These are phyloP conservation scores for Sphagnum magellanicum DNA, from an alignment of 228 moss, liverwort and hornwort species.

Conservation along the genomic window DNA sequence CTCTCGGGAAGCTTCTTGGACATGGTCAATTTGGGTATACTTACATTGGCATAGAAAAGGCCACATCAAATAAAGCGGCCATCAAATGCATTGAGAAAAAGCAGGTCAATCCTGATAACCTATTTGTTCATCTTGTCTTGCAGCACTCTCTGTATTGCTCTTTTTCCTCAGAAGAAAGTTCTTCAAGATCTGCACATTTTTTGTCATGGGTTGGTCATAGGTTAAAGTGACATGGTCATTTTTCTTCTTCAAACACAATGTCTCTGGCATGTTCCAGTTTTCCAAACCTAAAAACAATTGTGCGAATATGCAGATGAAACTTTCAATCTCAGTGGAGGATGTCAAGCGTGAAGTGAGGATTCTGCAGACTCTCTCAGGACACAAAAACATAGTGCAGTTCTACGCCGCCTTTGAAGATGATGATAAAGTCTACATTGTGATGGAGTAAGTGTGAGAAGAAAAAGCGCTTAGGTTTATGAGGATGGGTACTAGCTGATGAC, in stretches of 20 bases:
- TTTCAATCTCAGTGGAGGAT: constrained; percentile 95
- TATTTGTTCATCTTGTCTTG: not conserved
- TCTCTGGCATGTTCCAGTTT: too few relatives aligned
- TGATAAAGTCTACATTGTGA: constrained; percentile 88
- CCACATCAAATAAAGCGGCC: constrained; percentile 64
- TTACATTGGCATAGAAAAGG: constrained; percentile 59
- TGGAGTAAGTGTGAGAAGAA: constrained; percentile 53
- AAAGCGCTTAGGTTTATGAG: too few relatives aligned
- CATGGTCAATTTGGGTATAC: constrained; percentile 97
- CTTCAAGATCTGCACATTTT: too few relatives aligned
- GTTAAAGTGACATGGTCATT: too few relatives aligned
- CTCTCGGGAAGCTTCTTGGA: constrained; percentile 89
- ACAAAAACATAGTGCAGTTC: constrained; percentile 95
- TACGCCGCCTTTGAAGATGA: constrained; percentile 88
- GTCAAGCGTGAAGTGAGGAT: constrained; percentile 94
- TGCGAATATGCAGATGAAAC: constrained; percentile 27
- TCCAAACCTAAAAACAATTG: too few relatives aligned
- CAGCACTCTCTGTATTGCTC: too few relatives aligned
- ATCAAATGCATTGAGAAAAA: constrained; percentile 96
- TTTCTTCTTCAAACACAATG: too few relatives aligned
- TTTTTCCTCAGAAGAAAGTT: too few relatives aligned
- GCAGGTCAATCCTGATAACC: constrained; percentile 28
- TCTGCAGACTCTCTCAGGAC: constrained; percentile 75
- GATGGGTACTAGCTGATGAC: too few relatives aligned
- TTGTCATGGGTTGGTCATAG: too few relatives aligned